These are phyloP conservation scores for Viscum album DNA, from an alignment of 177 flowering plant species.

Conservation along the genomic window DNA sequence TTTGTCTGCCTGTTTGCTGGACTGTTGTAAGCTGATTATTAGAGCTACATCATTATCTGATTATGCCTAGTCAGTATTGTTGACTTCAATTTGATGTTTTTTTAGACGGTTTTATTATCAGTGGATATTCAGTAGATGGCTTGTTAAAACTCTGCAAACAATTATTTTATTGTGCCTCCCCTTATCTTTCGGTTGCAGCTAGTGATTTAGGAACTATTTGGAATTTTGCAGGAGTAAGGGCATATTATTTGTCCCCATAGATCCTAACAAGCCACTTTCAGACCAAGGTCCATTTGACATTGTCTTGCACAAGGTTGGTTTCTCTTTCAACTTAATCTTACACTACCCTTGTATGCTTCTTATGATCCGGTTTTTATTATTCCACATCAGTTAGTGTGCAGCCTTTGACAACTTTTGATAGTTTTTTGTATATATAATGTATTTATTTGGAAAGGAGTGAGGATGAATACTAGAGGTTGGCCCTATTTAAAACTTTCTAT, in stretches of 20 bases:
- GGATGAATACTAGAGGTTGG: conserved; percentile 86
- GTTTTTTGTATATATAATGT: conserved; percentile 15
- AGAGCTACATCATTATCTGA: too few species aligned
- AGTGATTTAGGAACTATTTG: not conserved
- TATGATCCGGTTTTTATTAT: not conserved
- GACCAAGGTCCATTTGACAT: conserved; percentile 79
- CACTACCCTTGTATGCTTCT: not conserved
- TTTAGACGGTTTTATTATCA: too few species aligned
- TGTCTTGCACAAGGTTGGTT: conserved; percentile 52
- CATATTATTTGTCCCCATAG: conserved; percentile 58
- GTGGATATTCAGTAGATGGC: too few species aligned
- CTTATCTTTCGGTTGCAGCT: too few species aligned
- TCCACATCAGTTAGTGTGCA: too few species aligned
- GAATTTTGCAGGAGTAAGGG: conserved; percentile 50
- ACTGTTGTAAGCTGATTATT: too few species aligned
- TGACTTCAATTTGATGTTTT: too few species aligned
- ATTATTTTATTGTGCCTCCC: too few species aligned
- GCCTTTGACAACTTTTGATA: too few species aligned
- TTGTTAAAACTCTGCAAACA: too few species aligned
- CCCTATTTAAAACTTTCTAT: conserved; percentile 6
- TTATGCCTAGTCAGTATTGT: too few species aligned
- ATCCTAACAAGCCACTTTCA: conserved; percentile 45
- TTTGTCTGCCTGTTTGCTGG: too few species aligned
- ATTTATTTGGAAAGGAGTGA: conserved; percentile 78
- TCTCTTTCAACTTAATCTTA: not conserved